These are phyloP conservation scores for Microdochium paspali DNA, from an alignment of 2,329 filamentous ascomycete genomes.

Conservation along the genomic window DNA sequence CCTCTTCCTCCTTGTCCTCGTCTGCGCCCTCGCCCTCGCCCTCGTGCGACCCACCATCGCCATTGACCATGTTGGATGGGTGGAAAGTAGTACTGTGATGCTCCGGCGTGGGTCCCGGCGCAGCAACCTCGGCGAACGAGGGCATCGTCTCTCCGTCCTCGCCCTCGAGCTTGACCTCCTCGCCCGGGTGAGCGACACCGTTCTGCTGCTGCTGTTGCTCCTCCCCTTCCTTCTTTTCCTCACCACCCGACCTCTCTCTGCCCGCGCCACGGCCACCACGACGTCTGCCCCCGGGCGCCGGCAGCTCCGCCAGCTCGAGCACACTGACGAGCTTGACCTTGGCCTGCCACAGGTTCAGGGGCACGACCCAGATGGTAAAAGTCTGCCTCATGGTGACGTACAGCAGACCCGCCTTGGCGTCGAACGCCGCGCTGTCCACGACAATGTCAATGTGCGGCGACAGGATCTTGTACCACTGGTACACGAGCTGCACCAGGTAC, in stretches of 20 bases:
- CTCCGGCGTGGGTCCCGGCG: not conserved
- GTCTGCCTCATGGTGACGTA: conserved; percentile 67
- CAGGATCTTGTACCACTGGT: conserved; percentile 77
- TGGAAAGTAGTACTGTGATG: conserved; percentile 8
- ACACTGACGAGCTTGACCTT: conserved; percentile 60
- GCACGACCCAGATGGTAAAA: conserved; percentile 70
- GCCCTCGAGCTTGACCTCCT: not conserved
- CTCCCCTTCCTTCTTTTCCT: conserved; percentile 19
- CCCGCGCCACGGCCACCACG: no score
- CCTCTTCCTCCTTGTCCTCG: no score
- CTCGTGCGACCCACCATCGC: no score
- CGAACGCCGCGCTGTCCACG: conserved; percentile 57
- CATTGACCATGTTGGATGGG: conserved; percentile 6
- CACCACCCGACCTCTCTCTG: no score
- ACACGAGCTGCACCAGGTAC: conserved; percentile 58
- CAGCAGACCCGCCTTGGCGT: conserved; percentile 54
- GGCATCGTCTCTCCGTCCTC: not conserved
- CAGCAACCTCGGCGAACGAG: not conserved
- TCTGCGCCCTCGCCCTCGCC: no score
- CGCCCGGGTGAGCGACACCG: not conserved
- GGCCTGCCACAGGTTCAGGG: conserved; percentile 53
- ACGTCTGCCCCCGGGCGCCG: conserved; percentile 7
- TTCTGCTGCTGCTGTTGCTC: conserved; percentile 10
- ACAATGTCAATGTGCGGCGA: conserved; percentile 62
- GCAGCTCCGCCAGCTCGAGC: conserved; percentile 46